Evolutionary conservation across 495 filamentous ascomycete genomes (phyloP), one percentile per base, ranked within the genome.

Genomic region (Hypoxylon fuscum): DNA sequence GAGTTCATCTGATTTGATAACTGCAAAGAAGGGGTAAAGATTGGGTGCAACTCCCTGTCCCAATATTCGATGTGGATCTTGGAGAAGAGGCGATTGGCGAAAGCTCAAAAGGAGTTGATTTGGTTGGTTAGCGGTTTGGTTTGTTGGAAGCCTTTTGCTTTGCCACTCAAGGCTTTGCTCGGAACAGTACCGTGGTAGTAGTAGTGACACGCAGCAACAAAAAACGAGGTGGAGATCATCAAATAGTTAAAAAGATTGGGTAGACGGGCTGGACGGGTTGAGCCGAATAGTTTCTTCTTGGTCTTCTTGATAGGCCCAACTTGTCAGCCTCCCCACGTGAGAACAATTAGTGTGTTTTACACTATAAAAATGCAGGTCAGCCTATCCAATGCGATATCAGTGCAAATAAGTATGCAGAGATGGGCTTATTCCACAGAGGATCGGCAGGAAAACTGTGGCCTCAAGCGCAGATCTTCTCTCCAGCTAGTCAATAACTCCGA

Each of bases 301-400:
- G 7, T 14, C 1, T 46, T 25, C 37, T 46, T 58, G 61, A 64
- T 53, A 64, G 53, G 47, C 12, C 27, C 51, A 6, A 32, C 40
- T 32, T 23, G 35, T 64, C 54, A 64, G 61, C 62, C 55, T 60
- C 52, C 46, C 55, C 62, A 66, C 62, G 62, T 66, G 62, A 60
- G 43, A 54, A 23, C 29, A 44, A 42, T 37, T 23, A 21, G 53
- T 46, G 53, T 46, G 42, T 9, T 46, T 34, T 25, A 34, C 7
- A 48, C 35, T 55, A 43, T 51, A 35, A 53, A 48, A 52, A 31
- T 27, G 45, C 48, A 65, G 15, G 41, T 20, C 5, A 43, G 41
- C 18, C 1, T 9, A 9, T 43, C 15, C 2, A 3, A 18, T 66
- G 62, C 51, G 15, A 46, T 51, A 31, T 22, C 44, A n/a, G 25